These are phyloP conservation scores for Sporisorium reilianum DNA, from an alignment of 1,284 basidiomycete species.

Conservation along the genomic window DNA sequence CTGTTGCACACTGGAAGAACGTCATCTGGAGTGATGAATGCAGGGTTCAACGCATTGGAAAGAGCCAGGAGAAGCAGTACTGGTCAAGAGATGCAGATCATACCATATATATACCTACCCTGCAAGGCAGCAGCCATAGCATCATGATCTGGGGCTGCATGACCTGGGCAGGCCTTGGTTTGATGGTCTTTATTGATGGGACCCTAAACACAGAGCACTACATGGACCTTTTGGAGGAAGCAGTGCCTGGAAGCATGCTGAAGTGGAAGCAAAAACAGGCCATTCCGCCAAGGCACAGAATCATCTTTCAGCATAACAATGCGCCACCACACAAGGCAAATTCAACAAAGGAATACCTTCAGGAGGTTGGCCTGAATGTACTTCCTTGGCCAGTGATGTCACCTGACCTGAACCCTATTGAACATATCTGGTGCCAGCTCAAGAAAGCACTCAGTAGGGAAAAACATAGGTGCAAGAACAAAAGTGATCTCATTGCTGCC, in stretches of 20 bases:
- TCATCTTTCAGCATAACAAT: not conserved
- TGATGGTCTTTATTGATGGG: slow-evolving; percentile 9
- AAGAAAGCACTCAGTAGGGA: too few species aligned
- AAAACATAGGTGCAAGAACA: too few species aligned
- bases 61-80: not conserved
- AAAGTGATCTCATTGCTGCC: too few species aligned
- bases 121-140: not conserved
- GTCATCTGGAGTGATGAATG: slow-evolving; percentile 21
- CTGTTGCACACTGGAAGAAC: slow-evolving; percentile 10
- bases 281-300: not conserved
- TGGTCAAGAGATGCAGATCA: not conserved
- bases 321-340: not conserved
- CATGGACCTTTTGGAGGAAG: too few species aligned
- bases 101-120: too few species aligned
- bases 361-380: slow-evolving; percentile 2
- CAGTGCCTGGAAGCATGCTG: not conserved
- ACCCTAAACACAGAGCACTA: not conserved
- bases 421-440: slow-evolving; percentile 14
- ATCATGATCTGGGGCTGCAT: slow-evolving; percentile 22
- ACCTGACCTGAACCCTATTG: slow-evolving; percentile 13
- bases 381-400: slow-evolving; percentile 12
- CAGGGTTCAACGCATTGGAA: slow-evolving; percentile 8
- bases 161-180: slow-evolving; percentile 15
- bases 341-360: slow-evolving; percentile 5
- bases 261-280: slow-evolving; percentile 1